Conservation (phyloP, 2,329 filamentous ascomycete genomes). For the Seiridium unicorne region DNA sequence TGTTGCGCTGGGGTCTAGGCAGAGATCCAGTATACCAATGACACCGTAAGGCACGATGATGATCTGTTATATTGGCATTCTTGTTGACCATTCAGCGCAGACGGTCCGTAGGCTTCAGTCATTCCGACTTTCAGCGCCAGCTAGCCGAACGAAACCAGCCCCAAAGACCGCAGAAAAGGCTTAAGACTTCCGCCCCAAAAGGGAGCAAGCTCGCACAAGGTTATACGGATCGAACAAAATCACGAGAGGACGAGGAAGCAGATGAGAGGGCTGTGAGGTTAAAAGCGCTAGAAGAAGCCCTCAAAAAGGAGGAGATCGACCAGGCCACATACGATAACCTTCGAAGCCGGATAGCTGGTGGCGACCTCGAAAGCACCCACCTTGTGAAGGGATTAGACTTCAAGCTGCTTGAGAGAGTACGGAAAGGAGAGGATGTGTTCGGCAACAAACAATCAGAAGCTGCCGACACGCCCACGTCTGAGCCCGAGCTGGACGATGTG, state of each 20-base stretch:
- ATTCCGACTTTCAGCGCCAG: slow-evolving; percentile 78
- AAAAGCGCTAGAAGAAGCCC: slow-evolving; percentile 74
- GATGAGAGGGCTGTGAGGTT: slow-evolving; percentile 63
- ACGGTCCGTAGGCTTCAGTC: slow-evolving; percentile 58
- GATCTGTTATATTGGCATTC: no score
- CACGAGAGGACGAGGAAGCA: slow-evolving; percentile 52
- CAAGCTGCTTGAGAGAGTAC: slow-evolving; percentile 69
- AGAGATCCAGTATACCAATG: slow-evolving; percentile 85
- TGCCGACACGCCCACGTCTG: slow-evolving; percentile 12
- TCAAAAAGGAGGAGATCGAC: slow-evolving; percentile 84
- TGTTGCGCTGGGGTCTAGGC: slow-evolving; percentile 69
- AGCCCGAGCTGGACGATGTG: slow-evolving; percentile 41
- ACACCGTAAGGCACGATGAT: slow-evolving; percentile 65
- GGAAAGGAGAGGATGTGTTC: slow-evolving; percentile 67
- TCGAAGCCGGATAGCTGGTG: slow-evolving; percentile 75
- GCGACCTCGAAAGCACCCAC: slow-evolving; percentile 78
- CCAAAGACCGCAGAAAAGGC: slow-evolving; percentile 63
- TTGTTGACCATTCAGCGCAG: slow-evolving; percentile 32
- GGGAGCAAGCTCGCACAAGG: slow-evolving; percentile 77
- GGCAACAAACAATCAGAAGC: slow-evolving; percentile 25
- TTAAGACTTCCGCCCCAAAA: slow-evolving; percentile 77
- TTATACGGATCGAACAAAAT: slow-evolving; percentile 78
- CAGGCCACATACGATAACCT: slow-evolving; percentile 74
- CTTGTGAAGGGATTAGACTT: slow-evolving; percentile 91
- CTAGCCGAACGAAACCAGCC: slow-evolving; percentile 69